Conservation (phyloP, 805 yeast genomes). For the Saccharomycopsis malanga region DNA sequence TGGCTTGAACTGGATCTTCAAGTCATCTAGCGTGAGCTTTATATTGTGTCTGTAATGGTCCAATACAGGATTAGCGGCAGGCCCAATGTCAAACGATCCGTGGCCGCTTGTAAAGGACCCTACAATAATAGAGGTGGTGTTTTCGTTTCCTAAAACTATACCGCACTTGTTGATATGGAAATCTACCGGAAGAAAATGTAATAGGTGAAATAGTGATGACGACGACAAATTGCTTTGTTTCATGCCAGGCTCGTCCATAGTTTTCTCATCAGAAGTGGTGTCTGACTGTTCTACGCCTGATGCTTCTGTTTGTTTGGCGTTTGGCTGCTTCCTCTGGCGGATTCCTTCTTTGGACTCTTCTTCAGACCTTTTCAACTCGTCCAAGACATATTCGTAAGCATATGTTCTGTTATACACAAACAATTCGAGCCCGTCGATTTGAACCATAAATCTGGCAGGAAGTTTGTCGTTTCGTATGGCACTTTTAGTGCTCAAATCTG, state of each 20-base stretch:
- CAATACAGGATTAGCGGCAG: conserved; percentile 36
- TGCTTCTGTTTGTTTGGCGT: not conserved
- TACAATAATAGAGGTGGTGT: conserved; percentile 67
- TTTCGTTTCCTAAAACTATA: conserved; percentile 68
- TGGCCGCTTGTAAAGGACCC: conserved; percentile 47
- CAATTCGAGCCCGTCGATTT: conserved; percentile 71
- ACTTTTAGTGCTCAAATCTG: conserved; percentile 16
- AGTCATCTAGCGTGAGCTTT: conserved; percentile 40
- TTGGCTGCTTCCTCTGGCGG: not conserved
- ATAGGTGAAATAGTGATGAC: conserved; percentile 2
- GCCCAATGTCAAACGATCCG: conserved; percentile 52
- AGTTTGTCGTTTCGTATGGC: conserved; percentile 37
- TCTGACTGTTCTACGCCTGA: not conserved
- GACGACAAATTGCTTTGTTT: not conserved
- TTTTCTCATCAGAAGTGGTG: not conserved
- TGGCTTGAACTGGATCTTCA: conserved; percentile 58
- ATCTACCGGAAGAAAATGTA: conserved; percentile 52
- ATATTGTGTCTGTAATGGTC: conserved; percentile 51
- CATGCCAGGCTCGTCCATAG: not conserved
- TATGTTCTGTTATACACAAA: conserved; percentile 74
- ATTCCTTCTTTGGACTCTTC: not conserved
- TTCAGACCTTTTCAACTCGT: conserved; percentile 27
- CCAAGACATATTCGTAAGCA: conserved; percentile 64
- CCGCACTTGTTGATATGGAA: conserved; percentile 59
- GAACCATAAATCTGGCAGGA: conserved; percentile 51